Base-by-base conservation (phyloP, 176 grass and related monocot genomes). In the Paspalum notatum region DNA sequence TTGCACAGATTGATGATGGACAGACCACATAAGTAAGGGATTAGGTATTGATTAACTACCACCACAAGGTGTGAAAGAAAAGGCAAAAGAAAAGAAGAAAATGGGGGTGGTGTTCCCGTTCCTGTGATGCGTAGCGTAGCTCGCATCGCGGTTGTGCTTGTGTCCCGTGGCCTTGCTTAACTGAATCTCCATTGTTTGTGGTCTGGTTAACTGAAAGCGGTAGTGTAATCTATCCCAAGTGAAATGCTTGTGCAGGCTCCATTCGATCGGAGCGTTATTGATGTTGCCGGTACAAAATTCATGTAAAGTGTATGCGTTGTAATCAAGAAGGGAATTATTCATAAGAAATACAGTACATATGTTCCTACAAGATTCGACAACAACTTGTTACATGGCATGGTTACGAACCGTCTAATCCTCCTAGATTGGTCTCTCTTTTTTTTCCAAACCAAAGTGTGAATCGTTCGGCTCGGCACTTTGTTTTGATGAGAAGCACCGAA, bases 121-220 rank as follows among this genome's bases (percentile, higher is more conserved):
- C n/a, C n/a, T n/a, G 24, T 49, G 69, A 57, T 68, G 58, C 65
- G 17, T 77, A 22, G 9, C 3, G 25, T 45, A 71, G 71, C 63
- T 49, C 64, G 71, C 51, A 62, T 81, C n/a, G n/a, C n/a, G n/a
- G n/a, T n/a, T n/a, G n/a, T 60, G 62, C 63, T 46, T 41, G 50
- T 71, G 56, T 58, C 55, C 77, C 45, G 57, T 16, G 75, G 37
- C 54, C 47, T 74, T 88, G 75, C 80, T 77, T 32, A 32, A 32
- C 32, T 32, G 32, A 77, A 89, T 82, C 85, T 72, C 75, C 5
- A 77, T 85, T 77, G 66, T 82, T 89, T 78, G 9, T 71, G 8
- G 59, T 78, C 66, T 24, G 5, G 39, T 78, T 78, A 86, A 78
- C 83, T 62, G 71, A 63, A 63, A 84, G 46, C 20, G 21, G 3